A percentile compares a stretch with the other conserved stretches of the same genome.
Evolutionary conservation across 2,329 filamentous ascomycete species (phyloP).

Genomic region (Ophiocordyceps robertsii): DNA sequence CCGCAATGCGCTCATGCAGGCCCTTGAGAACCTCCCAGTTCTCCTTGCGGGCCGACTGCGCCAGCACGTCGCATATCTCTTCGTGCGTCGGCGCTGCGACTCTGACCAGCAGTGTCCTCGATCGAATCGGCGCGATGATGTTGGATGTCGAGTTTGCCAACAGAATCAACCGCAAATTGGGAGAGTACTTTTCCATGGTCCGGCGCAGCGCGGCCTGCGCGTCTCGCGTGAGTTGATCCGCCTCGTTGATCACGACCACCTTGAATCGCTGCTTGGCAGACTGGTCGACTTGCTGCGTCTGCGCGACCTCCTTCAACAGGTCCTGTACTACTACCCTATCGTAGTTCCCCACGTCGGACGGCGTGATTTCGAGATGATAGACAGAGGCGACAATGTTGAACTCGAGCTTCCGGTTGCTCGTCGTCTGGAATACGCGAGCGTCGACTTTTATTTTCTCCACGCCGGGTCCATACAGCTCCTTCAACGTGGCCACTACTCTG

Average conservation of each 20-base stretch:
- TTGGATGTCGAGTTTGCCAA: conserved; percentile 94
- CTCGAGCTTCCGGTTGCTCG: conserved; percentile 90
- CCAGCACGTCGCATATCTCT: conserved; percentile 73
- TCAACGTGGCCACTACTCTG: conserved; percentile 84
- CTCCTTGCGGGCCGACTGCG: conserved; percentile 59
- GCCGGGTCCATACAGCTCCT: conserved; percentile 87
- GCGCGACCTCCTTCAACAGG: conserved; percentile 90
- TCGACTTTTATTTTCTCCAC: conserved; percentile 99
- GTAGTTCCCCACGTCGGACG: conserved; percentile 91
- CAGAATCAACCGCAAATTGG: conserved; percentile 82
- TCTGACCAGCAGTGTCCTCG: conserved; percentile 77
- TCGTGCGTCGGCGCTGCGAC: conserved; percentile 78
- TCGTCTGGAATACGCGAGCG: conserved; percentile 90
- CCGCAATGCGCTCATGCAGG: conserved; percentile 74
- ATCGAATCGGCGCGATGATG: conserved; percentile 96
- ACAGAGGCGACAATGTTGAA: conserved; percentile 98
- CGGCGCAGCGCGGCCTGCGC: conserved; percentile 87
- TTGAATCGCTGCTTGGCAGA: conserved; percentile 88
- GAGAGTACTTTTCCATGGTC: conserved; percentile 99
- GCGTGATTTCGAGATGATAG: conserved; percentile 97
- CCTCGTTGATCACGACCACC: conserved; percentile 98
- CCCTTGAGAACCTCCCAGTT: conserved; percentile 65
- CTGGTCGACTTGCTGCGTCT: conserved; percentile 97
- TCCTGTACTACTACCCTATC: conserved; percentile 94
- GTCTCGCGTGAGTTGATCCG: conserved; percentile 84